Conservation (phyloP, 805 yeast genomes). For the Myxozyma sirexii region DNA sequence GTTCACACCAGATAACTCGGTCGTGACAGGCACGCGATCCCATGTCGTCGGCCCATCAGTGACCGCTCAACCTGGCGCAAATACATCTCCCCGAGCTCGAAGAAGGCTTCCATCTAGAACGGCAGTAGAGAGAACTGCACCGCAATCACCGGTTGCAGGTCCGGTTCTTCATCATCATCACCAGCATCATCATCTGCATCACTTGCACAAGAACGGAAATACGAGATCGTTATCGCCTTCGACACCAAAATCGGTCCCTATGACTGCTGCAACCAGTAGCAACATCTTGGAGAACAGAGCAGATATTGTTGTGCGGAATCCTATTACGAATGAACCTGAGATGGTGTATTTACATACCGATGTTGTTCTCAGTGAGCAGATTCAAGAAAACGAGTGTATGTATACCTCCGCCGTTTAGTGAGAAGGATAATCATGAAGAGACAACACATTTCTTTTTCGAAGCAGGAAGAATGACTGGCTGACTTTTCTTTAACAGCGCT, state of each 20-base stretch:
- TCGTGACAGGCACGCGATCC: not conserved
- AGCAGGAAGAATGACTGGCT: no score
- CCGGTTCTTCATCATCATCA: slow-evolving; percentile 4
- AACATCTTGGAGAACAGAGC: slow-evolving; percentile 12
- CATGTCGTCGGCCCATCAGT: not conserved
- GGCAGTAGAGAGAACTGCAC: not conserved
- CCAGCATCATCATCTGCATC: slow-evolving; percentile 2
- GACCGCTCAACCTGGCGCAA: not conserved
- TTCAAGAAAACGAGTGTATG: slow-evolving; percentile 28
- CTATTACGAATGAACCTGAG: slow-evolving; percentile 26
- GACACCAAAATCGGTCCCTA: slow-evolving; percentile 3
- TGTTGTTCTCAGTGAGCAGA: slow-evolving; percentile 17
- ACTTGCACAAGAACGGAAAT: not conserved
- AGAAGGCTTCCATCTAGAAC: slow-evolving; percentile 2
- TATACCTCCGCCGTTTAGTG: no score
- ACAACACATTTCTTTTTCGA: no score
- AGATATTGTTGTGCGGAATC: slow-evolving; percentile 28
- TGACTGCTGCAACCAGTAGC: not conserved
- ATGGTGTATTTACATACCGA: slow-evolving; percentile 23
- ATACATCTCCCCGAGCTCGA: not conserved
- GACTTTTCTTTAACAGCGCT: slow-evolving; percentile 3
- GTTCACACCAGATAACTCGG: slow-evolving; percentile 1
- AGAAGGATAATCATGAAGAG: no score
- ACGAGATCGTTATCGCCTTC: not conserved
- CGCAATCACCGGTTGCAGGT: not conserved